phyloP scores from a whole-genome alignment of 495 filamentous ascomycete species.

The Annulohypoxylon bovei region DNA sequence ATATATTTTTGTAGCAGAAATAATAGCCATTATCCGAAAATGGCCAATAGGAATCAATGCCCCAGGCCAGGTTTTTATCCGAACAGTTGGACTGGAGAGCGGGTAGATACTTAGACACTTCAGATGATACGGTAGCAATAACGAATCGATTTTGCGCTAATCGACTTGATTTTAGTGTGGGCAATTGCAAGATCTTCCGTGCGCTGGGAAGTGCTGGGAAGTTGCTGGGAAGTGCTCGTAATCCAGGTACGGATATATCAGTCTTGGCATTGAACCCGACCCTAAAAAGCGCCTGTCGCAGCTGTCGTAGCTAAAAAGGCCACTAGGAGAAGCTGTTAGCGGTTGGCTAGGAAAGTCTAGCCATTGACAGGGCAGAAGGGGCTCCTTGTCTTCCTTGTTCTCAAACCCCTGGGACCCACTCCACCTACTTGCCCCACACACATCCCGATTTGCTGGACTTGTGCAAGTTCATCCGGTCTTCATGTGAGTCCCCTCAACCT shows the following conservation, averaged over 20 bases:
- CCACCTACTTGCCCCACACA: conserved; percentile 23
- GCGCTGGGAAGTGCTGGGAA: not conserved
- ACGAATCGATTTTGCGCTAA: conserved; percentile 12
- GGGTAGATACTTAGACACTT: conserved; percentile 1
- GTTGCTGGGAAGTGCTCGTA: not conserved
- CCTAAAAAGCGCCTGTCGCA: conserved; percentile 26
- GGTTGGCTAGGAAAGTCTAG: conserved; percentile 21
- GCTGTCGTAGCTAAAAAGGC: conserved; percentile 1
- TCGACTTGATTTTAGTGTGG: not conserved
- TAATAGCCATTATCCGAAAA: not conserved
- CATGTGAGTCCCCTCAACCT: not conserved
- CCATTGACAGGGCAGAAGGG: conserved; percentile 20
- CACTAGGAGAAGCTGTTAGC: conserved; percentile 10
- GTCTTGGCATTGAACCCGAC: conserved; percentile 23
- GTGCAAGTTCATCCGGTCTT: not conserved
- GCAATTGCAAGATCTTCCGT: conserved; percentile 24
- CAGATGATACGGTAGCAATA: not conserved
- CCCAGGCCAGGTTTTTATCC: conserved; percentile 22
- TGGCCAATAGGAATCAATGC: conserved; percentile 37
- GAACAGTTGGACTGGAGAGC: conserved; percentile 9
- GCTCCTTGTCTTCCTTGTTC: conserved; percentile 26
- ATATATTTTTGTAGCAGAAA: not conserved
- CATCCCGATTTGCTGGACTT: conserved; percentile 38
- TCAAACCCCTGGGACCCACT: conserved; percentile 12
- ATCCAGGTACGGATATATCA: conserved; percentile 11